Evolutionary conservation across 2,329 filamentous ascomycete genomes (phyloP).

Genomic region (Blastomyces percursus): DNA sequence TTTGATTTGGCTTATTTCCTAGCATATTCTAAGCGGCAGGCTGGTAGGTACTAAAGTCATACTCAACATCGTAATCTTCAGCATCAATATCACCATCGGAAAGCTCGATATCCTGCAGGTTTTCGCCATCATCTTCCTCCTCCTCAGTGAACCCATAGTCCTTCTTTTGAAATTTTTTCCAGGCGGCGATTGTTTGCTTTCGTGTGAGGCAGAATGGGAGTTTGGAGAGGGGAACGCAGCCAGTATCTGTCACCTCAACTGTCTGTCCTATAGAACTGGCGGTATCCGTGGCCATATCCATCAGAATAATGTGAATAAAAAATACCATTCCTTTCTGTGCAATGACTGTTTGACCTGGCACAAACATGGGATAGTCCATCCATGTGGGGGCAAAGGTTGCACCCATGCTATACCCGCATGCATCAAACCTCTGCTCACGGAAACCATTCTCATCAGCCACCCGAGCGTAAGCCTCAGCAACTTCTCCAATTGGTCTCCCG

Average conservation of each 20-base stretch:
- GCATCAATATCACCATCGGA: constrained; percentile 24
- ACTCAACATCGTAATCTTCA: constrained; percentile 27
- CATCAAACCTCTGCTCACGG: constrained; percentile 22
- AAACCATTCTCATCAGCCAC: constrained; percentile 25
- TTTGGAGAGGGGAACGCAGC: constrained; percentile 24
- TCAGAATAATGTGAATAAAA: constrained; percentile 28
- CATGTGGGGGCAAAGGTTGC: constrained; percentile 20
- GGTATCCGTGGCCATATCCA: constrained; percentile 28
- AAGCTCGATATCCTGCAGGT: constrained; percentile 25
- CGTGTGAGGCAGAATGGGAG: constrained; percentile 25
- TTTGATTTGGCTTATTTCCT: neutral
- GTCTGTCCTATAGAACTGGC: constrained; percentile 25
- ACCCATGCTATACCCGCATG: constrained; percentile 23
- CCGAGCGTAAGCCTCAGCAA: constrained; percentile 21
- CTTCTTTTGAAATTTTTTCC: constrained; percentile 26
- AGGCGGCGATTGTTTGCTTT: constrained; percentile 25
- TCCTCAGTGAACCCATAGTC: constrained; percentile 24
- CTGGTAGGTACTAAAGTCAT: constrained; percentile 26
- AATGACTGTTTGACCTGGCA: constrained; percentile 14
- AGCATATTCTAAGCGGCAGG: constrained; percentile 11
- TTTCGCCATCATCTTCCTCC: constrained; percentile 26
- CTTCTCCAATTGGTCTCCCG: constrained; percentile 20
- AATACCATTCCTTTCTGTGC: constrained; percentile 24
- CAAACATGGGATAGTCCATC: constrained; percentile 18
- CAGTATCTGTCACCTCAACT: constrained; percentile 22